Evolutionary conservation across 179 eudicot species (phyloP), one percentile per base, ranked within the genome.

Genomic region (Silene vulgaris): DNA sequence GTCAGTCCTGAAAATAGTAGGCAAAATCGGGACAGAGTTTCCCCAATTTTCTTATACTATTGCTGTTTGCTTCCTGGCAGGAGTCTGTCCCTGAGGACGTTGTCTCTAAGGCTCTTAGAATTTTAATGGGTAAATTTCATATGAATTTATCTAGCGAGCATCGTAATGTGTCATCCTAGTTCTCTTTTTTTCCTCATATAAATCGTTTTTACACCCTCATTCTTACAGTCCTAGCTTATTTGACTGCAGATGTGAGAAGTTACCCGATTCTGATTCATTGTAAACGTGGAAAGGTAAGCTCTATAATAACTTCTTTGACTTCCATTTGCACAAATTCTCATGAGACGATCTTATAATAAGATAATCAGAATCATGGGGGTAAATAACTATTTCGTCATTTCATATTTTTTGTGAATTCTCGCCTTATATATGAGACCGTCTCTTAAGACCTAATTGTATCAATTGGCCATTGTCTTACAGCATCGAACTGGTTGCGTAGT

Each of bases 401-500:
- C 6, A 3, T 2, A 0, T 37, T 37, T 37, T 37, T 32, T 5
- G 1, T 6, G 43, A 37, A 8, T 37, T 37, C 45, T 40, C 9
- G 9, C 8, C 9, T 40, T 8, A 7, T 40, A 40, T 40, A 40
- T 40, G 45, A 40, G 9, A 40, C 8, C 9, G 9, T 40, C 45
- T 6, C 45, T 40, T 40, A 40, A 8, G 48, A 43, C 14, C 52
- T 45, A 45, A 45, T 45, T 9, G 52, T 45, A 45, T 45, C 2
- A 45, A 45, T 45, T 45, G 14, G 52, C 19, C 16, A 11, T 57
- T 62, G 61, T 77, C 45, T 65, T 78, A 61, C 89, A 92, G 97
- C 97, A 92, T 80, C 89, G 97, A 29, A 92, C 97, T 5, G 97
- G 97, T 52, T 89, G 96, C 78, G 61, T 92, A 0, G 97, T 92